Percentiles rank a stretch among this genome's conserved stretches.
Evolutionary conservation across 805 yeast species (phyloP).

Genomic region (Millerozyma miso): DNA sequence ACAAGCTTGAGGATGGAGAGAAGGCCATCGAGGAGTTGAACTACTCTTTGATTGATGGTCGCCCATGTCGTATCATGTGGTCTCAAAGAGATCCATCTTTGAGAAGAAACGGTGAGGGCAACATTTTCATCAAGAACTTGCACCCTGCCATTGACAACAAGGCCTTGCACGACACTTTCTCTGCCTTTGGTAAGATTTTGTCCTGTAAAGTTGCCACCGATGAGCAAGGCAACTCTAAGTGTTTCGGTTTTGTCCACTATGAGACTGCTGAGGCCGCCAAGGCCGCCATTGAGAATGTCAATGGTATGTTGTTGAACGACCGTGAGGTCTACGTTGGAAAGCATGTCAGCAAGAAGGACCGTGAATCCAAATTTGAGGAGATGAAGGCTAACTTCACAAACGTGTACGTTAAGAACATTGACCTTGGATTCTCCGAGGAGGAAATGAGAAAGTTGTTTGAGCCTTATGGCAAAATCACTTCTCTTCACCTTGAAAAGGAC

Average conservation of each 20-base stretch:
- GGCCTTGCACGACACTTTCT: conserved; percentile 96
- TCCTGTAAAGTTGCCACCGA: conserved; percentile 97
- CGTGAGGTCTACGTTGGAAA: conserved; percentile 94
- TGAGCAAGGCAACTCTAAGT: conserved; percentile 85
- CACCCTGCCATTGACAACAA: conserved; percentile 98
- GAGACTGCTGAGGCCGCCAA: conserved; percentile 88
- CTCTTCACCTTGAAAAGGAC: conserved; percentile 76
- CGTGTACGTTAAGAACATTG: conserved; percentile 90
- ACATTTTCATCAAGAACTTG: conserved; percentile 96
- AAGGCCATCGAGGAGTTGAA: conserved; percentile 92
- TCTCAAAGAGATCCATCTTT: conserved; percentile 97
- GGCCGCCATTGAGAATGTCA: conserved; percentile 93
- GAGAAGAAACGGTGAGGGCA: conserved; percentile 94
- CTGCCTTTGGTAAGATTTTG: conserved; percentile 92
- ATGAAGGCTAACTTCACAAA: conserved; percentile 92
- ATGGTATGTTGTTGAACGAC: conserved; percentile 97
- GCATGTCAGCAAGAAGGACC: conserved; percentile 88
- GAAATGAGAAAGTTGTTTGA: conserved; percentile 70
- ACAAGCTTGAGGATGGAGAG: conserved; percentile 83
- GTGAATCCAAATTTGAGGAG: conserved; percentile 89
- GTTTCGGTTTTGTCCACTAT: conserved; percentile 97
- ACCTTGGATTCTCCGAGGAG: conserved; percentile 61
- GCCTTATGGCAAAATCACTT: conserved; percentile 76
- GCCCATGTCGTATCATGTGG: conserved; percentile 99
- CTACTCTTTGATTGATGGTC: conserved; percentile 91